These are phyloP conservation scores for Debaryomyces udenii DNA, from an alignment of 1,139 yeast species.

Conservation along the genomic window DNA sequence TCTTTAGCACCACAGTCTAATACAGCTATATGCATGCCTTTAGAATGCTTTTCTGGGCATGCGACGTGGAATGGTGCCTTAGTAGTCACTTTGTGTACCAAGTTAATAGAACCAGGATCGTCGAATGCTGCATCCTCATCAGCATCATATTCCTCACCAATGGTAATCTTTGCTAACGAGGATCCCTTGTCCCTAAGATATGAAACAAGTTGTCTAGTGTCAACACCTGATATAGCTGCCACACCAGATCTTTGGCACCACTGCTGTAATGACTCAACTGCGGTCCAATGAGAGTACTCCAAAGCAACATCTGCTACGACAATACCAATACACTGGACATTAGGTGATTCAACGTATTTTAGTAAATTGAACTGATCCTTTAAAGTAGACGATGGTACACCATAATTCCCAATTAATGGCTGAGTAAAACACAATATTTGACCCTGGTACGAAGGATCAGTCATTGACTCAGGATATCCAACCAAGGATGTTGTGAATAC, in stretches of 20 bases:
- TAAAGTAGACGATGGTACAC: constrained; percentile 84
- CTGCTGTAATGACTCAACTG: constrained; percentile 89
- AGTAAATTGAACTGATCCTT: constrained; percentile 84
- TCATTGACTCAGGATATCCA: constrained; percentile 98
- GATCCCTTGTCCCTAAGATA: constrained; percentile 95
- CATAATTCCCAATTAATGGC: constrained; percentile 96
- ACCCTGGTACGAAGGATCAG: constrained; percentile 96
- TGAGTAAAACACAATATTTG: constrained; percentile 96
- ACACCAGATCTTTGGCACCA: constrained; percentile 98
- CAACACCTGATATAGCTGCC: constrained; percentile 96
- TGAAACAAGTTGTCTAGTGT: constrained; percentile 91
- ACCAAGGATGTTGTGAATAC: constrained; percentile 97
- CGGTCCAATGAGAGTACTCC: constrained; percentile 98
- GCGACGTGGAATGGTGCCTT: constrained; percentile 91
- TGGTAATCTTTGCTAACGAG: constrained; percentile 82
- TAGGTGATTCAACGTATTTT: constrained; percentile 89
- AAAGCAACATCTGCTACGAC: constrained; percentile 96
- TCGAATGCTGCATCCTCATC: constrained; percentile 89
- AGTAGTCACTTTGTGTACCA: constrained; percentile 93
- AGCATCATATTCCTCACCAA: constrained; percentile 90
- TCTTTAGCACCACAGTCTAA: constrained; percentile 98
- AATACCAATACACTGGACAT: constrained; percentile 90
- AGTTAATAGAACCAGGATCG: constrained; percentile 89
- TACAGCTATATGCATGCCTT: constrained; percentile 80
- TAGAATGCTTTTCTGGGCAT: constrained; percentile 60